Base-by-base conservation (phyloP, 331 rosid genomes). In the Prunus yedoensis region DNA sequence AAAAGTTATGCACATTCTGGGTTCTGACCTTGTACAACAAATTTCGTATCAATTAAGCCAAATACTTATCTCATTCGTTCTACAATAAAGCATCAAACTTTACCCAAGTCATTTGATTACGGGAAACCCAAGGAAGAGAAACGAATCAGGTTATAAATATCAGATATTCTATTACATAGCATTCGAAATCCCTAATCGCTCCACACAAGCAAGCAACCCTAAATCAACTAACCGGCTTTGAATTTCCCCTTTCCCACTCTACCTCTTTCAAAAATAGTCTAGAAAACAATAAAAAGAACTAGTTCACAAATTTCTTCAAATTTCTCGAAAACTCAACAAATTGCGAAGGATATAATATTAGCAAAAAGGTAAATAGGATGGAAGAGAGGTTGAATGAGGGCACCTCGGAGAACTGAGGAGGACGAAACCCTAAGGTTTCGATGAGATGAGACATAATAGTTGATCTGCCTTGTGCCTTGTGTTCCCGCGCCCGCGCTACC, bases 361-460 rank as follows among this genome's bases (percentile, higher is more conserved):
- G 71, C 59, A 7, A 67, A 45, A 9, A 10, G 9, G 58, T 17
- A n/a, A 23, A 57, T 57, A 27, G 21, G 1, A 38, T 38, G 62
- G 61, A 43, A 7, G 66, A 62, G n/a, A 0, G 20, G 45, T 72
- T 52, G 43, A 71, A 70, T 54, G 28, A 20, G 12, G 50, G 50
- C 63, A 86, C 97, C 94, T 91, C 92, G 45, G 94, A 89, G 88
- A 91, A 91, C 60, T 86, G 85, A 72, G 97, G 94, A 81, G 84
- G 81, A 85, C 87, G 94, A 82, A 89, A 81, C 61, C 80, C 79
- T 80, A 71, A 73, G 68, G 66, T 25, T 28, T 64, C 86, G 85
- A 83, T 85, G 54, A 67, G 54, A 73, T 63, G 63, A 73, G 77
- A 70, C 74, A 70, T 70, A 12, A 52, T 57, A 16, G 47, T 18